Base-by-base conservation (phyloP, 2,329 filamentous ascomycete species). In the Ophiocordyceps australis region DNA sequence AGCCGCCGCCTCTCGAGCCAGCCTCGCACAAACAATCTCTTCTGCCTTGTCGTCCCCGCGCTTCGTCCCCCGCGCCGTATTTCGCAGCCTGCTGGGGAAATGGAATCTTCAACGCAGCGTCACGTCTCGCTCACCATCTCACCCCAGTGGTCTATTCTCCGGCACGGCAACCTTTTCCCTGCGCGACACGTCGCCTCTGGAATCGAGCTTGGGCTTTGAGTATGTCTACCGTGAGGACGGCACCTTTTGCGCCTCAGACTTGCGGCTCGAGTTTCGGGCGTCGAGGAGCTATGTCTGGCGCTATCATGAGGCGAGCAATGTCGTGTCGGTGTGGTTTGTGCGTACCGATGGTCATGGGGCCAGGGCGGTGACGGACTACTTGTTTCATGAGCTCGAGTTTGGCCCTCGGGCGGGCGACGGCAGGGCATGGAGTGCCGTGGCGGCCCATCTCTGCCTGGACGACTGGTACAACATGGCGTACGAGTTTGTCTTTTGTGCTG, bases 381-480 rank as follows among this genome's bases (percentile, higher is more conserved):
- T 83, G 13, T 86, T 85, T 45, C 77, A 83, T 38, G 63, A 73
- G 33, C 52, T 83, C n/a, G 62, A 74, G 30, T 78, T 83, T 35
- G 33, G 37, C 4, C 31, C 42, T 11, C 34, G 44, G 0, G 38
- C 44, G 1, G 49, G 50, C 28, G 63, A 62, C 1, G n/a, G n/a
- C n/a, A n/a, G n/a, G n/a, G n/a, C n/a, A n/a, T 79, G 74, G 69
- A 47, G 53, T 22, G 77, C 75, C 0, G 69, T 59, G 35, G 70
- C 74, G 0, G 65, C 68, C 9, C 77, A 85, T 43, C 49, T 80
- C 13, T 83, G 78, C 41, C 60, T 71, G 14, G 60, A 75, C 15
- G 77, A 85, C 39, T 69, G 69, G 35, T 83, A 83, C 40, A 59
- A 76, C 29, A 73, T 77, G 21, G 53, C 57, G 23, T 82, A 81